Percentiles rank a stretch among this genome's conserved stretches.
These are phyloP conservation scores for Tolypocladium cylindrosporum DNA, from an alignment of 2,329 filamentous ascomycete species.

Conservation along the genomic window DNA sequence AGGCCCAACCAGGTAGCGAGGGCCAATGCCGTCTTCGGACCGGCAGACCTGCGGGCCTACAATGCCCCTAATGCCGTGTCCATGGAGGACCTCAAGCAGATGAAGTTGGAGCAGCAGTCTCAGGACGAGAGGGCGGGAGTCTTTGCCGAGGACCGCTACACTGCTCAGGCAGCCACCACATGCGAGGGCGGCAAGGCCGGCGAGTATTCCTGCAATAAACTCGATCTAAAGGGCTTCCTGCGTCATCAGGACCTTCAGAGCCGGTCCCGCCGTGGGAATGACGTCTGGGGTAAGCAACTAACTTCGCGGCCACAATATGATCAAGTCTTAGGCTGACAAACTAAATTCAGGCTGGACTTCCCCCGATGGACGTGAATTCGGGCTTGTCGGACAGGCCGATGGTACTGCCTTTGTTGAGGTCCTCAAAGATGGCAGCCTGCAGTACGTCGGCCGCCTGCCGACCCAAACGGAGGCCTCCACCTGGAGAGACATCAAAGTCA, in stretches of 20 bases:
- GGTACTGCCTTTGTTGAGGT: conserved; percentile 41
- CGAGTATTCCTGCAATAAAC: conserved; percentile 24
- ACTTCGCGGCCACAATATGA: not conserved
- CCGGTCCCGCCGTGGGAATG: conserved; percentile 25
- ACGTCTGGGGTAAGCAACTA: conserved; percentile 18
- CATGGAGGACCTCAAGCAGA: conserved; percentile 4
- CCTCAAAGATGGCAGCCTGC: conserved; percentile 29
- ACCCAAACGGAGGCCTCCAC: conserved; percentile 24
- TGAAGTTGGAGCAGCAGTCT: conserved; percentile 4
- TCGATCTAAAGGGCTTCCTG: conserved; percentile 28
- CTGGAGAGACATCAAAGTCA: conserved; percentile 33
- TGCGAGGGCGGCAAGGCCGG: conserved; percentile 22
- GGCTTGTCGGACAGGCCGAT: conserved; percentile 36
- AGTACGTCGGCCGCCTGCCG: conserved; percentile 35
- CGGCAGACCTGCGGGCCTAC: conserved; percentile 5
- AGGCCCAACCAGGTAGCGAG: not conserved
- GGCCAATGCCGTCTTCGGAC: not conserved
- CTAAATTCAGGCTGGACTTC: conserved; percentile 30
- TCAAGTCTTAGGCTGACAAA: not conserved
- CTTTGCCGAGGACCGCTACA: conserved; percentile 10
- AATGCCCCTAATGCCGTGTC: conserved; percentile 6
- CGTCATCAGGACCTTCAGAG: conserved; percentile 26
- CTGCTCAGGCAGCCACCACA: conserved; percentile 2
- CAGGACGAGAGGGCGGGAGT: conserved; percentile 3
- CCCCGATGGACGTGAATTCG: conserved; percentile 36